Conservation (phyloP, 73 alveolate genomes). For the Diophrys appendiculata region DNA sequence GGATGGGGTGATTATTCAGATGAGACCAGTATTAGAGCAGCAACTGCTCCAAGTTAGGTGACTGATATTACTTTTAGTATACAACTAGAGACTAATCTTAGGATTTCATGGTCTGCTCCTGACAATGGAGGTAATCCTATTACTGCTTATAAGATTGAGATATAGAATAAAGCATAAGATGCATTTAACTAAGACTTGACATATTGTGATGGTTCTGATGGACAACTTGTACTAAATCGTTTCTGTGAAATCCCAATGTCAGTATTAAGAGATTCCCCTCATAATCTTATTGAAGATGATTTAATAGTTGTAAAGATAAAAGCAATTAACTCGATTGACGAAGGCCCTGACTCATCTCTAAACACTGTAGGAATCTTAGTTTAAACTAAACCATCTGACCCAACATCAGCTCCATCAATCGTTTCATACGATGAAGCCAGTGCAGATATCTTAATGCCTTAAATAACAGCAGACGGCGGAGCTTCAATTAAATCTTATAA, state of each 20-base stretch:
- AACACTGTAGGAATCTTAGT: conserved; percentile 34
- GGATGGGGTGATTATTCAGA: conserved; percentile 60
- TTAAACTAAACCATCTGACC: conserved; percentile 46
- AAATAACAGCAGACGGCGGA: conserved; percentile 45
- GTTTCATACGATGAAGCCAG: conserved; percentile 3
- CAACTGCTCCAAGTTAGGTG: conserved; percentile 36
- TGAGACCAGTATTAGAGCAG: conserved; percentile 23
- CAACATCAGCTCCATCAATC: conserved; percentile 36
- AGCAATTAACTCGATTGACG: conserved; percentile 37
- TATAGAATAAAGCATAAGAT: not conserved
- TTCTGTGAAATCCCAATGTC: conserved; percentile 43
- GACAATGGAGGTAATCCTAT: conserved; percentile 35
- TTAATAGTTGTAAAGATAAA: conserved; percentile 31
- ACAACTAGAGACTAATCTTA: conserved; percentile 22
- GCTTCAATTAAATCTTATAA: conserved; percentile 39
- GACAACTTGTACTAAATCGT: not conserved
- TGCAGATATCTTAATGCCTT: conserved; percentile 18
- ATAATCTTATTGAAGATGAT: conserved; percentile 20
- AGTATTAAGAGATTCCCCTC: conserved; percentile 24
- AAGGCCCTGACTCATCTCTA: conserved; percentile 3
- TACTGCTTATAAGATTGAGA: conserved; percentile 18
- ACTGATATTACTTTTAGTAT: conserved; percentile 17
- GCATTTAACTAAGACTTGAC: conserved; percentile 6
- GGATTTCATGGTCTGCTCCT: conserved; percentile 54
- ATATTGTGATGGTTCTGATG: conserved; percentile 33